Conservation (phyloP, 2,329 filamentous ascomycete species). For the Paraphaeosphaeria sporulosa region DNA sequence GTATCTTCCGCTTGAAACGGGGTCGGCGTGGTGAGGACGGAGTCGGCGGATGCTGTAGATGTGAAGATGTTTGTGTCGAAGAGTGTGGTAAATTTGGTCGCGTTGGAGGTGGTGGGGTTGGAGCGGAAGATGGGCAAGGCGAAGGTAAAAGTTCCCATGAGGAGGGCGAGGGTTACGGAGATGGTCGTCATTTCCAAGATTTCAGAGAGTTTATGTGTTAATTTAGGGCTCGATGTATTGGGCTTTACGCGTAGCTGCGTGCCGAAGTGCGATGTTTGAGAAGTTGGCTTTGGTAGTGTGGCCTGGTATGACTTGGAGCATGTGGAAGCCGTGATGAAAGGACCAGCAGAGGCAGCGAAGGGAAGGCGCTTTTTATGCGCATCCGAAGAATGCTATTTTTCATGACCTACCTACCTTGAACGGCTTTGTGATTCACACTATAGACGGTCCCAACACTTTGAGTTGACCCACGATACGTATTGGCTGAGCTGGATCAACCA, state of each 20-base stretch:
- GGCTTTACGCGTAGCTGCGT: background rate
- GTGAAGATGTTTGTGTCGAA: background rate
- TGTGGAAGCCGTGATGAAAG: background rate
- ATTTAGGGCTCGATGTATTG: background rate
- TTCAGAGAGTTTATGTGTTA: too few relatives aligned
- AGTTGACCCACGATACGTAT: too few relatives aligned
- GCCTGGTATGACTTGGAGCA: background rate
- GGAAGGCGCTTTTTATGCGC: background rate
- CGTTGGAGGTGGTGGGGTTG: background rate
- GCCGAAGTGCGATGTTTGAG: background rate
- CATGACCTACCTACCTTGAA: background rate
- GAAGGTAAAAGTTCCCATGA: background rate
- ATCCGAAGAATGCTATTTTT: background rate
- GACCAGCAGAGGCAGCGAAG: background rate
- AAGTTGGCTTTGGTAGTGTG: background rate
- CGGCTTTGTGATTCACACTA: background rate
- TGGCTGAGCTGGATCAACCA: too few relatives aligned
- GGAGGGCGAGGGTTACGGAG: background rate
- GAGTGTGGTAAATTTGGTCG: background rate
- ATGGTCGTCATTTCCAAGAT: background rate
- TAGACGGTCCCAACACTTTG: background rate
- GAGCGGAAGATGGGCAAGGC: background rate
- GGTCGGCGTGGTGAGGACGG: too few relatives aligned
- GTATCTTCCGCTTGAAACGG: too few relatives aligned
- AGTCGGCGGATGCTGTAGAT: too few relatives aligned